Evolutionary conservation across 176 grass and related monocot genomes (phyloP).

Genomic region (Stipa capillata): DNA sequence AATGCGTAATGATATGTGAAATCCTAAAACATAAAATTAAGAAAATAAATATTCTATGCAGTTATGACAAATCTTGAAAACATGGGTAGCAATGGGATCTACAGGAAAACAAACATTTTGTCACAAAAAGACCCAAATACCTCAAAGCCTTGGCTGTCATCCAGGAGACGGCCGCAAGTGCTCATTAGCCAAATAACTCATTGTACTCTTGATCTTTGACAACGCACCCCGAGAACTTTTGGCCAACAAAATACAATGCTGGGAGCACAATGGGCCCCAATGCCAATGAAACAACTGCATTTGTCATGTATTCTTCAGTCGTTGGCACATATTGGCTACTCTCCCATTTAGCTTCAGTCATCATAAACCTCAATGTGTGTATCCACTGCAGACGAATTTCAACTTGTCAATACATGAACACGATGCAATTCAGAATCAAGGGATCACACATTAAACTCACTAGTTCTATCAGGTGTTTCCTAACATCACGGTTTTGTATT

Average conservation of each 20-base stretch:
- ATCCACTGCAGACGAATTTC: slow-evolving; percentile 38
- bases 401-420: not conserved
- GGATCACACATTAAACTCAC: slow-evolving; percentile 25
- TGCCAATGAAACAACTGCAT: slow-evolving; percentile 50
- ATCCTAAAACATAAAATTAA: not conserved
- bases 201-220: slow-evolving; percentile 39
- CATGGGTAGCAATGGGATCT: not conserved
- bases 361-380: slow-evolving; percentile 48
- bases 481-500: slow-evolving; percentile 45
- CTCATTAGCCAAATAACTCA: slow-evolving; percentile 44
- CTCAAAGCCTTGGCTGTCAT: slow-evolving; percentile 48
- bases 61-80: not conserved
- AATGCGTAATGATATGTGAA: not conserved
- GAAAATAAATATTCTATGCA: not conserved
- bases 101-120: not conserved
- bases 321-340: slow-evolving; percentile 31
- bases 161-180: slow-evolving; percentile 57
- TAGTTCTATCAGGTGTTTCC: slow-evolving; percentile 39
- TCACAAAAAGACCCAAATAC: slow-evolving; percentile 14
- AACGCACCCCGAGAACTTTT: slow-evolving; percentile 25
- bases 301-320: slow-evolving; percentile 47
- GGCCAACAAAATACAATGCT: slow-evolving; percentile 52
- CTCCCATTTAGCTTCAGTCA: slow-evolving; percentile 46
- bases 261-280: slow-evolving; percentile 54
- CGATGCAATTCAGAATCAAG: not conserved